Evolutionary conservation across 306 rosid genomes (phyloP).

Genomic region (Purshia tridentata): DNA sequence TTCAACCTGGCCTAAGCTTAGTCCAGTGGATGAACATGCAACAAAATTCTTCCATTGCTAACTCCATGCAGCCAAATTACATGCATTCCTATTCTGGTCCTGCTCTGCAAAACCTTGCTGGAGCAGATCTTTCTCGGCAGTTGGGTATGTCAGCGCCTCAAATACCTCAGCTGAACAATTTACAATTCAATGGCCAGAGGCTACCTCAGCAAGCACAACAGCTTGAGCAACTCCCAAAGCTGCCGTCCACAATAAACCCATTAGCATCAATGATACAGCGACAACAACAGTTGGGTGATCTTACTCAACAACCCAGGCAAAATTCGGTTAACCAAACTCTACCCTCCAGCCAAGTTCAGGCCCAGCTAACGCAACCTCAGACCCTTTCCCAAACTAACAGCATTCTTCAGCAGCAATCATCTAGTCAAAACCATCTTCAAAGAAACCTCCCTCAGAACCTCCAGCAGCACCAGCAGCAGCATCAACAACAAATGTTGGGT

Average conservation of each 20-base stretch:
- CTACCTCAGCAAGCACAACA: constrained; percentile 70
- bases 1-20: constrained; percentile 74
- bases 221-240: constrained; percentile 69
- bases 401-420: constrained; percentile 63
- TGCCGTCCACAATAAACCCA: constrained; percentile 44
- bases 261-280: constrained; percentile 54
- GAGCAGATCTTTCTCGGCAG: constrained; percentile 69
- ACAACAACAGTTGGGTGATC: constrained; percentile 61
- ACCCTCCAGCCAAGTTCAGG: constrained; percentile 61
- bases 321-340: constrained; percentile 55
- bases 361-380: constrained; percentile 71
- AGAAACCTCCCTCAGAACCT: constrained; percentile 60
- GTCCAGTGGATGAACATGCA: constrained; percentile 99
- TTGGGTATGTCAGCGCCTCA: constrained; percentile 66
- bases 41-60: constrained; percentile 64
- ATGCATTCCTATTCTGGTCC: constrained; percentile 64
- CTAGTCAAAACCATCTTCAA: constrained; percentile 58
- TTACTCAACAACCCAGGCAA: constrained; percentile 52
- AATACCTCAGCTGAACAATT: constrained; percentile 60
- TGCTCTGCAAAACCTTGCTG: constrained; percentile 59
- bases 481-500: constrained; percentile 51
- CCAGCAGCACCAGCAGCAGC: constrained; percentile 43
- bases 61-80: constrained; percentile 69
- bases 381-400: constrained; percentile 46
- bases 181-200: constrained; percentile 57